A percentile compares a stretch with the other conserved stretches of the same genome.
Conservation (phyloP, 306 rosid species). For the Chamaecrista fasciculata region DNA sequence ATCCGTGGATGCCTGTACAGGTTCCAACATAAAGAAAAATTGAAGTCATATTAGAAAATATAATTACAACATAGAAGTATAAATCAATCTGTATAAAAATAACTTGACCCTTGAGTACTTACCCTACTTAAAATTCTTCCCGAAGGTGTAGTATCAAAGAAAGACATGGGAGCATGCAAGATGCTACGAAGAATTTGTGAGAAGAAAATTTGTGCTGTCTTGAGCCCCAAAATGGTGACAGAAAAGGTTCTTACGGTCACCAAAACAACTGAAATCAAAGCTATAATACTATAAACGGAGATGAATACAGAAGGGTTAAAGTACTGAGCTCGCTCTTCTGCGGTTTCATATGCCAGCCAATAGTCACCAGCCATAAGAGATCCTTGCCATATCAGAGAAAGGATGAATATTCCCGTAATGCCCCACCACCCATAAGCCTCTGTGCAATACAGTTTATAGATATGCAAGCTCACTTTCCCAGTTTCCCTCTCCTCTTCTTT, state of each 20-base stretch:
- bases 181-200: conserved; percentile 52
- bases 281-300: conserved; percentile 44
- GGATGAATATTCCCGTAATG: conserved; percentile 35
- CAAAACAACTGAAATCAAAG: conserved; percentile 38
- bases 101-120: too few relatives aligned
- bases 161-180: conserved; percentile 81
- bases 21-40: background rate
- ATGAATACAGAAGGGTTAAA: conserved; percentile 56
- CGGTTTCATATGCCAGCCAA: conserved; percentile 82
- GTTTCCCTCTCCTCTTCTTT: conserved; percentile 80
- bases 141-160: conserved; percentile 81
- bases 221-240: conserved; percentile 48
- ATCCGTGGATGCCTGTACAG: conserved; percentile 66
- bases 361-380: conserved; percentile 64
- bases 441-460: conserved; percentile 65
- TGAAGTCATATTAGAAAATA: too few relatives aligned
- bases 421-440: conserved; percentile 91
- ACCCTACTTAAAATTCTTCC: conserved; percentile 87
- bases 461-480: conserved; percentile 60
- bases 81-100: too few relatives aligned
- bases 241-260: conserved; percentile 38
- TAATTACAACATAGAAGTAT: too few relatives aligned
- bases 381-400: conserved; percentile 59
- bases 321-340: conserved; percentile 43
- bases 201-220: conserved; percentile 65